Percentiles rank a stretch among this genome's conserved stretches.
Conservation (phyloP, 73 alveolate species). For the Diophrys sp. region DNA sequence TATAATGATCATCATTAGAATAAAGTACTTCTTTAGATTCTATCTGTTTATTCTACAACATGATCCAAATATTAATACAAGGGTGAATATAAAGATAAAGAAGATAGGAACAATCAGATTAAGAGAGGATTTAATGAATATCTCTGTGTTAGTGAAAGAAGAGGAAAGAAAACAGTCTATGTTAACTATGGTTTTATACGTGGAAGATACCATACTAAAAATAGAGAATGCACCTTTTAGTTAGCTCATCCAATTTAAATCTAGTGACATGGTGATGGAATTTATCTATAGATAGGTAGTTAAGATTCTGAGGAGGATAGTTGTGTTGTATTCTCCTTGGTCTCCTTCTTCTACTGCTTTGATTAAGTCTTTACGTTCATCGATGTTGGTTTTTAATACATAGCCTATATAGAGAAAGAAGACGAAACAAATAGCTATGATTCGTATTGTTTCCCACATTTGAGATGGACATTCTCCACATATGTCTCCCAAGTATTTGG, state of each 20-base stretch:
- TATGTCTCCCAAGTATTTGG: conserved; percentile 5
- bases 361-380: background rate
- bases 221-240: background rate
- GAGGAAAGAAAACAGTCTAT: background rate
- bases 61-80: background rate
- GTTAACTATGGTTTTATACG: background rate
- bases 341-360: background rate
- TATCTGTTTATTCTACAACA: background rate
- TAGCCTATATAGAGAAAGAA: background rate
- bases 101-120: background rate
- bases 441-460: conserved; percentile 3
- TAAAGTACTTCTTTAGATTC: too few relatives aligned
- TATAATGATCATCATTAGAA: too few relatives aligned
- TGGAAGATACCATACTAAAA: background rate
- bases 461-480: conserved; percentile 31
- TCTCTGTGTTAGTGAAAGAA: background rate
- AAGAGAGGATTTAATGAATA: background rate
- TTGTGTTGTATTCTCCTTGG: background rate
- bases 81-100: background rate
- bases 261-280: background rate
- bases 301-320: background rate
- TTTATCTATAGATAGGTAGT: background rate
- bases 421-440: conserved; percentile 7
- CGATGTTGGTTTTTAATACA: background rate
- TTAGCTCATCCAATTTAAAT: background rate